Base-by-base conservation (phyloP, 2,329 filamentous ascomycete species). In the Aspergillus proliferans region DNA sequence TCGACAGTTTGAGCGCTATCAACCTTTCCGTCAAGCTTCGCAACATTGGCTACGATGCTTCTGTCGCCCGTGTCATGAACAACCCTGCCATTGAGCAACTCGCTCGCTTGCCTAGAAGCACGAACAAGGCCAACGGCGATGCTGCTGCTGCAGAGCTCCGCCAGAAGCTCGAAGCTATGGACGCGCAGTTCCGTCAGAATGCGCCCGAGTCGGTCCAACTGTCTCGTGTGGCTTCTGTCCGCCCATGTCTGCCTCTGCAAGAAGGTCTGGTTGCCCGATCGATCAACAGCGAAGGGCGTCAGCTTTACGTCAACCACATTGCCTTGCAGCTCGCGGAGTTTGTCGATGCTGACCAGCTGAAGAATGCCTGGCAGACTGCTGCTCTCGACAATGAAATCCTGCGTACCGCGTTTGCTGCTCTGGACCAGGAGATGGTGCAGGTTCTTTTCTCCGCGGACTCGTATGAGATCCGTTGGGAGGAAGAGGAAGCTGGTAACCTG, bases 241-340 rank as follows among this genome's bases (percentile, higher is more conserved):
- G 57, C 7, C 63, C 65, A 36, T 67, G 64, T 30, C 48, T 65
- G 9, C 64, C 65, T 9, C 51, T 67, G 21, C 65, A 67, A 46
- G 64, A 67, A 43, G 63, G 60, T 19, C 47, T 70, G 26, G 61
- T 71, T n/a, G 67, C 67, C n/a, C 61, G 64, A n/a, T 68, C 67
- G 6, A 55, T 71, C 18, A 59, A 64, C 10, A 56, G 61, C 4
- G 53, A 64, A 12, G 49, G 50, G n/a, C 54, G 58, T 26, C 61
- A 67, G 6, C 63, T 65, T 21, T 73, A 71, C 21, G 58, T 71
- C 47, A 70, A 71, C 47, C 71, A 72, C 44, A 58, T 67, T 14
- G 58, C 63, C 41, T 52, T 73, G 24, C 59, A 67, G 47, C 58
- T 73, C 10, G 58, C 60, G 14, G 41, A 56, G 3, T 39, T 43